These are phyloP conservation scores for Pyricularia sp. DNA, from an alignment of 2,329 filamentous ascomycete genomes.

Conservation along the genomic window DNA sequence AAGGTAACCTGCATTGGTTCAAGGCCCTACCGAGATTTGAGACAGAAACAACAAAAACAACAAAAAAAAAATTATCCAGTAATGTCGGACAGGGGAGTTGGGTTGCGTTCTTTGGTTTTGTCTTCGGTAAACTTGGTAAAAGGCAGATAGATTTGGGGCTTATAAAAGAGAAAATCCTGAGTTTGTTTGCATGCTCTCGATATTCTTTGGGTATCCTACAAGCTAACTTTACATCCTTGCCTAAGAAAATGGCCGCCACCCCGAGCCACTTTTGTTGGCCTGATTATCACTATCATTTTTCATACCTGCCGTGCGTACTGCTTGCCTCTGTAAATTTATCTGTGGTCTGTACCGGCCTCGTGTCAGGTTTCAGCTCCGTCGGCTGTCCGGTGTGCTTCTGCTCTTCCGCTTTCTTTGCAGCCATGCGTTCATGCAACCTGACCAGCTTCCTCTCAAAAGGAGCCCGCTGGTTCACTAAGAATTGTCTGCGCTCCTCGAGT, in stretches of 20 bases:
- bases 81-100: background rate
- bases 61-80: background rate
- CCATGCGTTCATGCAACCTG: constrained; percentile 15
- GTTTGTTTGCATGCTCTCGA: background rate
- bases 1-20: background rate
- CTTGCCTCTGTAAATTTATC: background rate
- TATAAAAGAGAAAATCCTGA: background rate
- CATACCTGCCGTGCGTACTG: background rate
- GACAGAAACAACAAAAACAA: background rate
- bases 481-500: constrained; percentile 14
- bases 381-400: background rate
- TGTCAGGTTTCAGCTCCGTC: background rate
- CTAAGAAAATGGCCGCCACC: background rate
- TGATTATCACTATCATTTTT: background rate
- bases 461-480: constrained; percentile 12
- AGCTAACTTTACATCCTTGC: background rate
- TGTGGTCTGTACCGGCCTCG: background rate
- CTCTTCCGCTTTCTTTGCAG: constrained; percentile 2
- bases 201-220: background rate
- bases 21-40: background rate
- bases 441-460: constrained; percentile 19
- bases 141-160: background rate
- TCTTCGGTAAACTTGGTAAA: background rate
- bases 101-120: background rate
- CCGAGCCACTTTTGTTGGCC: background rate